Evolutionary conservation across 2,329 filamentous ascomycete genomes (phyloP).

Genomic region (Diaporthe sp.): DNA sequence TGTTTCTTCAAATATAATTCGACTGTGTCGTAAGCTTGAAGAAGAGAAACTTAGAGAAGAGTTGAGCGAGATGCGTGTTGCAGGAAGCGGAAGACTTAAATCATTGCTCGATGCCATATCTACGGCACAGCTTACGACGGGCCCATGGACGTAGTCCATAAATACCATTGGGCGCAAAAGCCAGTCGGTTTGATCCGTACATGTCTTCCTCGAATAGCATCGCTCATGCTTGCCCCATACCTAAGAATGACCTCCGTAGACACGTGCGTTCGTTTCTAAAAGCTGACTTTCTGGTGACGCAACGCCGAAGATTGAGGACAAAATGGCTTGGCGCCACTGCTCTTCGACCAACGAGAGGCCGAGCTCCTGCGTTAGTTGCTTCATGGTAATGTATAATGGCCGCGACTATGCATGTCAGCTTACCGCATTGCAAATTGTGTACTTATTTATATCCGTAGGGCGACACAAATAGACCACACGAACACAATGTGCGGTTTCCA

Average conservation of each 20-base stretch:
- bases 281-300: slow-evolving; percentile 6
- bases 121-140: background rate
- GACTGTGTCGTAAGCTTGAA: background rate
- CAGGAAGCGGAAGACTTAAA: background rate
- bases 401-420: slow-evolving; percentile 30
- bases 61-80: background rate
- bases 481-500: background rate
- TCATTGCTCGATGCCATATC: background rate
- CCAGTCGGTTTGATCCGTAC: slow-evolving; percentile 21
- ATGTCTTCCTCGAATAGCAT: slow-evolving; percentile 2
- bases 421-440: background rate
- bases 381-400: background rate
- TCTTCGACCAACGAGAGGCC: background rate
- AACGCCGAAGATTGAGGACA: background rate
- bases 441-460: slow-evolving; percentile 20
- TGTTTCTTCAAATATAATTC: no score
- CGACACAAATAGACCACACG: slow-evolving; percentile 19
- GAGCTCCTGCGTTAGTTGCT: slow-evolving; percentile 20
- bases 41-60: no score
- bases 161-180: slow-evolving; percentile 2
- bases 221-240: background rate
- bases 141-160: background rate
- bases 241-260: background rate
- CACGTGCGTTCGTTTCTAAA: background rate
- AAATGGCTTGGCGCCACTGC: slow-evolving; percentile 1